Base-by-base conservation (phyloP, 257 asterid genomes). In the Echites panduratus region DNA sequence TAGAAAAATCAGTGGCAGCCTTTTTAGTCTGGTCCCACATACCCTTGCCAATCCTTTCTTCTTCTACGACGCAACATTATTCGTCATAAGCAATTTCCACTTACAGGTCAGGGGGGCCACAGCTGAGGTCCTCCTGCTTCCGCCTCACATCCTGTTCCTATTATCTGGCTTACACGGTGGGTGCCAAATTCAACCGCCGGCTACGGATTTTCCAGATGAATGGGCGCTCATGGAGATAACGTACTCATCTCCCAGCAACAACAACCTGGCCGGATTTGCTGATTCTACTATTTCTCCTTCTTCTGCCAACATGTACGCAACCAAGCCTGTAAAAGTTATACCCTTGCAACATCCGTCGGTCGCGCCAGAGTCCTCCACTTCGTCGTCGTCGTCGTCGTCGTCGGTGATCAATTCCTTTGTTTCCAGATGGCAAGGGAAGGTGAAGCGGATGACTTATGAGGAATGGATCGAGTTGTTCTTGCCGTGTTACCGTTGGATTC, bases 401-500 rank as follows among this genome's bases (percentile, higher is more conserved):
- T 52, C 77, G 2, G 66, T 48, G 26, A 16, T 75, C 7, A 47
- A 66, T 70, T 61, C 80, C 6, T 74, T 57, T 53, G 72, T 80
- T 7, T 27, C 77, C 71, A 87, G 73, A 79, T 95, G 98, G 98
- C 80, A 22, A 68, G 82, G 81, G 71, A 95, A 77, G 79, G 63
- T 90, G 79, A 81, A 78, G 48, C 84, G 90, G 72, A 89, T 85
- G 99, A 87, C 86, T 58, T 29, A 73, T 82, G 71, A 66, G 80
- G 99, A 95, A 54, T 95, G 99, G 97, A 83, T 95, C 83, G 87
- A 90, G 72, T 64, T 78, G 41, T 81, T 87, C 76, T 79, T 95
- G 19, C 99, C 98, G 41, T 95, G 99, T 79, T 87, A 71, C 82
- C 92, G 98, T 41, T 95, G 99, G 99, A 90, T 92, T 76, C 70